Evolutionary conservation across 345 rosid species (phyloP), one percentile per base, ranked within the genome.

Genomic region (Linum lewisii): DNA sequence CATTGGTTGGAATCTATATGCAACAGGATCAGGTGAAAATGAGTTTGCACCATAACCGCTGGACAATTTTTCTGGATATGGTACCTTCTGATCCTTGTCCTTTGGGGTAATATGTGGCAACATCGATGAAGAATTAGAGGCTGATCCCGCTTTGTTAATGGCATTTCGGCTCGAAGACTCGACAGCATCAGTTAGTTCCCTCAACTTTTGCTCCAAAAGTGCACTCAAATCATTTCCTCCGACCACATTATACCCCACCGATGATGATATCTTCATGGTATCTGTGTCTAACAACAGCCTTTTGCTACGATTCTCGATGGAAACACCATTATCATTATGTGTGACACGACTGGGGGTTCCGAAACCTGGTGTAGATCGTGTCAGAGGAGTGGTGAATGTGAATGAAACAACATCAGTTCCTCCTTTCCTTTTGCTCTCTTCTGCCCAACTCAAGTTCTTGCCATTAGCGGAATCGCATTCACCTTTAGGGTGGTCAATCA

Each of bases 121-220:
- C n/a, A n/a, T n/a, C n/a, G n/a, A n/a, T n/a, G n/a, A n/a, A 54
- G 80, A 69, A 69, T 57, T 70, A 38, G 76, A 77, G 32, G 66
- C 47, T 19, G 77, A 62, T 63, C 68, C 78, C 25, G 34, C 58
- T 57, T 61, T 70, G 60, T 16, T 42, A 42, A 72, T 75, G 36
- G 79, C 61, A 47, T 73, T 79, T 13, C 66, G 76, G 59, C 65
- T 57, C 29, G 89, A 82, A 60, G 86, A 76, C 72, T 81, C 91
- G 0, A 81, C 72, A 51, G 73, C 77, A 1, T 72, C 72, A 51
- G 77, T 86, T 71, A 93, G 38, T 70, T 93, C 97, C 69, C 73
- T 79, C 36, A 93, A 75, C 71, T 93, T 93, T 72, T 89, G 82
- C 67, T 93, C 97, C 81, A 89, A 74, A 62, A 93, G 94, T 59